Conservation (phyloP, 164 flowering plant genomes). For the Taxillus chinensis region DNA sequence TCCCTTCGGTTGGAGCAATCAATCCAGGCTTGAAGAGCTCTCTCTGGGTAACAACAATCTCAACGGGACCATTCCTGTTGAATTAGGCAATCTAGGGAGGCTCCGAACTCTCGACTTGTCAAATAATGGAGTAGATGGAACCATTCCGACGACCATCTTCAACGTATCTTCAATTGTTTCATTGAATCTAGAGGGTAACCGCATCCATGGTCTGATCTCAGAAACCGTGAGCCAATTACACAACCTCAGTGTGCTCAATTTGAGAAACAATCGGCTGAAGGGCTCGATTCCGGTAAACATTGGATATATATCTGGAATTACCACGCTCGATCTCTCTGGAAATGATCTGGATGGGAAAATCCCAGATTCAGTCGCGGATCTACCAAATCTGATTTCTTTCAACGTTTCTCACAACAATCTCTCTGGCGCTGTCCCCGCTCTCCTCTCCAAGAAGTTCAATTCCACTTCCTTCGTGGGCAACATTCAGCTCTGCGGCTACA, state of each 20-base stretch:
- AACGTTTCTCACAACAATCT: neutral
- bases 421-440: neutral
- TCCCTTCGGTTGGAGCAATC: conserved; percentile 58
- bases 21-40: conserved; percentile 38
- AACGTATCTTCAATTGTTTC: conserved; percentile 36
- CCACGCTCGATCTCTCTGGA: neutral
- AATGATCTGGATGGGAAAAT: neutral
- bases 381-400: neutral
- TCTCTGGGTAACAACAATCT: conserved; percentile 45
- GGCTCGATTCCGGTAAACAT: too few species aligned
- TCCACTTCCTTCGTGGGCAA: neutral
- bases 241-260: too few species aligned
- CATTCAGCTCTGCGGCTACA: neutral
- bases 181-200: conserved; percentile 41
- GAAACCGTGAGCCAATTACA: neutral
- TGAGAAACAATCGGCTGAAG: too few species aligned
- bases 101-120: conserved; percentile 35
- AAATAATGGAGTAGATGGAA: conserved; percentile 47
- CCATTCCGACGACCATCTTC: conserved; percentile 33
- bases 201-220: conserved; percentile 14
- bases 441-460: neutral
- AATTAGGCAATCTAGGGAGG: conserved; percentile 33
- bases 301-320: neutral
- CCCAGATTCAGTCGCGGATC: neutral
- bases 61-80: conserved; percentile 48